Evolutionary conservation across 1,139 yeast species (phyloP).

Genomic region (Blastobotrys buckinghamii): DNA sequence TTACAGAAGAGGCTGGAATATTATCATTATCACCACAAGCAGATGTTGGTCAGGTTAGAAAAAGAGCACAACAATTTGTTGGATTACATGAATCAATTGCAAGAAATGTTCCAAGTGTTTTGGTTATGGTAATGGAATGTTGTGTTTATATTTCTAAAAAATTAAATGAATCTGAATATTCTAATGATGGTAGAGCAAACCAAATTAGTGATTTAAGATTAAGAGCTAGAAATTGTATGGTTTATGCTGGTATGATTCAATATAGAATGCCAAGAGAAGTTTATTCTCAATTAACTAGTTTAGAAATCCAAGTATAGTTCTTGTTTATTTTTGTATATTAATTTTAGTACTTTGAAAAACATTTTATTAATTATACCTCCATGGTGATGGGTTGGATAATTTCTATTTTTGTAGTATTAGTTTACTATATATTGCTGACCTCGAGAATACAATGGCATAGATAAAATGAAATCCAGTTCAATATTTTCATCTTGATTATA

Average conservation of each 20-base stretch:
- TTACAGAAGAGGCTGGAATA: conserved; percentile 53
- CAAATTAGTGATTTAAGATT: conserved; percentile 53
- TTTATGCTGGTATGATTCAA: conserved; percentile 93
- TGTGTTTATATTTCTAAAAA: conserved; percentile 54
- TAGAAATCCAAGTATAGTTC: conserved; percentile 41
- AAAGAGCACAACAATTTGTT: conserved; percentile 51
- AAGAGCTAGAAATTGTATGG: conserved; percentile 82
- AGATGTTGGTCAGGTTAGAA: conserved; percentile 44
- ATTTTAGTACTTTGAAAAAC: too few relatives aligned
- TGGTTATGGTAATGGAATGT: conserved; percentile 78
- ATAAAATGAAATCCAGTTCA: too few relatives aligned
- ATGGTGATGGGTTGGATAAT: too few relatives aligned
- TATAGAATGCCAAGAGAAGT: conserved; percentile 93
- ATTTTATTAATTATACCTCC: too few relatives aligned
- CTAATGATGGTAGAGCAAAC: conserved; percentile 47
- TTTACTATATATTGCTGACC: too few relatives aligned
- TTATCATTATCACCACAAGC: conserved; percentile 53
- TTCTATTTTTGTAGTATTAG: too few relatives aligned
- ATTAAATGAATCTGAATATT: conserved; percentile 43
- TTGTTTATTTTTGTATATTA: not conserved
- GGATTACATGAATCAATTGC: conserved; percentile 65
- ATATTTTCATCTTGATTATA: too few relatives aligned
- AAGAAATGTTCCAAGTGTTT: conserved; percentile 72
- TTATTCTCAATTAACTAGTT: conserved; percentile 63
- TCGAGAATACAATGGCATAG: too few relatives aligned